phyloP scores from a whole-genome alignment of 306 rosid genomes.

The Vigna nakashimae region DNA sequence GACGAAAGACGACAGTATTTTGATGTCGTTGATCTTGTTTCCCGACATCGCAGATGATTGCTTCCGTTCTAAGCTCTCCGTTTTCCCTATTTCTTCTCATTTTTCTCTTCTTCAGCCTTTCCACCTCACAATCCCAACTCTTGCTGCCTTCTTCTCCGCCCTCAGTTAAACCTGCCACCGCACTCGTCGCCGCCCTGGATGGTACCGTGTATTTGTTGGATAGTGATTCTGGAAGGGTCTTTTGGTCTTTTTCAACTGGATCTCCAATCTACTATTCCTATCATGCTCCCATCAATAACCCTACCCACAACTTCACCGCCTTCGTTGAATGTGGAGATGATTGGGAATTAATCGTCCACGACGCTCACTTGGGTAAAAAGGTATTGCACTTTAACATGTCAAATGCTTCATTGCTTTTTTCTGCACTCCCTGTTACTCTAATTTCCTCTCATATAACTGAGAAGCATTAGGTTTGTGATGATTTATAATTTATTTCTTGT shows the following conservation, averaged over 20 bases:
- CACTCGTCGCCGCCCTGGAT: slow-evolving; percentile 57
- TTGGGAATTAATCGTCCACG: slow-evolving; percentile 61
- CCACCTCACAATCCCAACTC: slow-evolving; percentile 16
- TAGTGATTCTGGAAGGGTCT: slow-evolving; percentile 49
- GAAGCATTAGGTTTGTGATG: background rate
- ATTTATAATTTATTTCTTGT: background rate
- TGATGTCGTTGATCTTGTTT: background rate
- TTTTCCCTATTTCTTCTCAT: background rate
- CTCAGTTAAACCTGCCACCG: slow-evolving; percentile 53
- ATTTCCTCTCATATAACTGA: background rate
- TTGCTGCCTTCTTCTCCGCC: slow-evolving; percentile 49
- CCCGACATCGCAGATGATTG: slow-evolving; percentile 40
- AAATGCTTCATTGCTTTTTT: background rate
- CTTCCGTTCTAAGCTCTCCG: background rate
- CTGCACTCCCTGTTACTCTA: background rate
- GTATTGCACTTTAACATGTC: slow-evolving; percentile 45
- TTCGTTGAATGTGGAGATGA: slow-evolving; percentile 72
- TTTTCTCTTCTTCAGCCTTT: background rate
- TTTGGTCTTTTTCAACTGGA: slow-evolving; percentile 74
- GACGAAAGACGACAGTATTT: background rate
- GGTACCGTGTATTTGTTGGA: slow-evolving; percentile 67
- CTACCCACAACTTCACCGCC: slow-evolving; percentile 28
- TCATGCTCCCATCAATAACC: slow-evolving; percentile 45
- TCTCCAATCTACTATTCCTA: slow-evolving; percentile 64
- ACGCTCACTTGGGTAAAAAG: slow-evolving; percentile 52